Evolutionary conservation across 2,329 filamentous ascomycete species (phyloP).

Genomic region (Ophidiomyces ophidiicola): DNA sequence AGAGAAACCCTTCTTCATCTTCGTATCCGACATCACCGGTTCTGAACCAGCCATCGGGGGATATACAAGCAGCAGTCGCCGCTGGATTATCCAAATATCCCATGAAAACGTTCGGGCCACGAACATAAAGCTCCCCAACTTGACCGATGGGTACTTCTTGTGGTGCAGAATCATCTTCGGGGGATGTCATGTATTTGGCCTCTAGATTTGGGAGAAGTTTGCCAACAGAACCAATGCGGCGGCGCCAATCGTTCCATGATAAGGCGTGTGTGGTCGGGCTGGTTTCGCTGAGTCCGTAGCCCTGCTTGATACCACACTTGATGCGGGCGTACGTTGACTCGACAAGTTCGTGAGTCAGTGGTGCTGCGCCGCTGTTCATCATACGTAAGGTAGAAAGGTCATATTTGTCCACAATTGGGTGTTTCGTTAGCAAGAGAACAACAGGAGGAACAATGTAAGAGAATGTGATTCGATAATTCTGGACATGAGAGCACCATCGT

Average conservation of each 20-base stretch:
- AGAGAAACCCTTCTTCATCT: constrained; percentile 68
- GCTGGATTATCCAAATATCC: constrained; percentile 50
- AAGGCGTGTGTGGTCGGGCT: constrained; percentile 67
- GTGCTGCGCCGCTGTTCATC: constrained; percentile 79
- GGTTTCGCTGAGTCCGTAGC: constrained; percentile 82
- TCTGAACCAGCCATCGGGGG: constrained; percentile 69
- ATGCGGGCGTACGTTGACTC: constrained; percentile 62
- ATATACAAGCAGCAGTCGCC: constrained; percentile 45
- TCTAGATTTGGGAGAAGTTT: constrained; percentile 65
- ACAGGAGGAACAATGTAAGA: constrained; percentile 76
- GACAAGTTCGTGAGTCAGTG: constrained; percentile 68
- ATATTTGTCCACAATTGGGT: constrained; percentile 65
- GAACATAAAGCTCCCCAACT: constrained; percentile 57
- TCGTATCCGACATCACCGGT: constrained; percentile 78
- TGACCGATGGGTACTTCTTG: constrained; percentile 50
- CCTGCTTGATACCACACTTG: constrained; percentile 74
- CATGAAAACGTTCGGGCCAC: constrained; percentile 51
- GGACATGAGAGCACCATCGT: constrained; percentile 62
- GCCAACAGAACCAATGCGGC: constrained; percentile 65
- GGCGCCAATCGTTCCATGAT: constrained; percentile 62
- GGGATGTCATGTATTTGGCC: constrained; percentile 60
- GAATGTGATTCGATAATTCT: constrained; percentile 63
- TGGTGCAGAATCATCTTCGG: constrained; percentile 38
- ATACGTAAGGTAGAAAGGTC: constrained; percentile 67
- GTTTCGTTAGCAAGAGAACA: constrained; percentile 66